Conservation (phyloP, 2,329 filamentous ascomycete species). For the Myriosclerotinia duriaeana region DNA sequence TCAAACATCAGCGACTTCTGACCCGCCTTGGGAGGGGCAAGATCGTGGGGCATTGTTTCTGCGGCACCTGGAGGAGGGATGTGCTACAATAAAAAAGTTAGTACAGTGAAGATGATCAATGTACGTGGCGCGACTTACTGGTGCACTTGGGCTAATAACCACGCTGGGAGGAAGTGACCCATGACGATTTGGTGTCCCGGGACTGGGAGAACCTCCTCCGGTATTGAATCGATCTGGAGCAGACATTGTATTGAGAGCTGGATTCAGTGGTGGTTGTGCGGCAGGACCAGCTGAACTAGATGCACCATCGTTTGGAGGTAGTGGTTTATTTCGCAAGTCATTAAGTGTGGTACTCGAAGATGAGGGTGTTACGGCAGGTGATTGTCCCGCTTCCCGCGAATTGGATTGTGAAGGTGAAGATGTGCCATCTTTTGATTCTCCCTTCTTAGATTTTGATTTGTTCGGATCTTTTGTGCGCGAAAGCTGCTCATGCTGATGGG, state of each 20-base stretch:
- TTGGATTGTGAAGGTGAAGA: constrained; percentile 65
- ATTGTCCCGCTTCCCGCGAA: constrained; percentile 57
- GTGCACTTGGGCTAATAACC: constrained; percentile 90
- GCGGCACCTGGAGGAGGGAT: constrained; percentile 87
- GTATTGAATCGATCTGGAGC: constrained; percentile 47
- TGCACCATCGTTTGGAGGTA: constrained; percentile 56
- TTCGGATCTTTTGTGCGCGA: constrained; percentile 81
- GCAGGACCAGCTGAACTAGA: constrained; percentile 28
- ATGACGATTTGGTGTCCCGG: constrained; percentile 62
- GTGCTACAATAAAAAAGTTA: constrained; percentile 57
- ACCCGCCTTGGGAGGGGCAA: constrained; percentile 88
- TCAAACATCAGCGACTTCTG: constrained; percentile 88
- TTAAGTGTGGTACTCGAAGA: constrained; percentile 86
- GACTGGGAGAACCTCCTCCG: constrained; percentile 43
- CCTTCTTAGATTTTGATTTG: constrained; percentile 76
- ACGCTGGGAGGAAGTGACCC: constrained; percentile 77
- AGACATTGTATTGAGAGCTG: constrained; percentile 36
- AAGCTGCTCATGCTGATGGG: constrained; percentile 72
- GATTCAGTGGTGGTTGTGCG: constrained; percentile 39
- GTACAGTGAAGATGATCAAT: background rate
- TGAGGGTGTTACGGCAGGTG: constrained; percentile 71
- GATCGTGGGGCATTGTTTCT: constrained; percentile 97
- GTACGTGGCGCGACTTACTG: constrained; percentile 59
- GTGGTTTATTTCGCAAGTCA: constrained; percentile 80
- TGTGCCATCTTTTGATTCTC: constrained; percentile 72